Evolutionary conservation across 768 basidiomycete genomes (phyloP).

Genomic region (Xerocomellus intermedius): DNA sequence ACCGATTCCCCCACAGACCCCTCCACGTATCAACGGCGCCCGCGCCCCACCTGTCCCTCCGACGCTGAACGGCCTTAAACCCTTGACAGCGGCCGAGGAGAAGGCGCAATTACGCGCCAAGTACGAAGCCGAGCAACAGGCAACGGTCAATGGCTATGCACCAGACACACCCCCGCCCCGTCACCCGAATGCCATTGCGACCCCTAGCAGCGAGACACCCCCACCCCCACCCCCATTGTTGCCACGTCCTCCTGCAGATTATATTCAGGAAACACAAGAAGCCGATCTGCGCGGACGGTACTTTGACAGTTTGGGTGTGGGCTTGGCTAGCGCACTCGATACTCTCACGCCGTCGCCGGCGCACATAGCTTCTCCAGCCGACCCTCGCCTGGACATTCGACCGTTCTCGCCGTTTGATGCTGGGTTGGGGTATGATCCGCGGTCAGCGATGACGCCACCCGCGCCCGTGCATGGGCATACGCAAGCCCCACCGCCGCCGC

Average conservation of each 20-base stretch:
- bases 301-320: conserved; percentile 25
- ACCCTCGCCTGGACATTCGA: conserved; percentile 35
- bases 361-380: conserved; percentile 14
- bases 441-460: conserved; percentile 4
- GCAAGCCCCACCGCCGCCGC: conserved; percentile 10
- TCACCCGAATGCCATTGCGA: conserved; percentile 19
- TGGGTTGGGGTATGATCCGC: conserved; percentile 22
- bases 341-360: conserved; percentile 22
- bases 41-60: conserved; percentile 34
- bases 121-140: conserved; percentile 56
- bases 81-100: conserved; percentile 74
- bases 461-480: background rate
- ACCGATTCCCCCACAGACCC: conserved; percentile 20
- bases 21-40: conserved; percentile 24
- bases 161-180: background rate
- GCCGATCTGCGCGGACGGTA: conserved; percentile 60
- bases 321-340: conserved; percentile 34
- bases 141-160: conserved; percentile 25
- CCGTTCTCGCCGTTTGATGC: conserved; percentile 50
- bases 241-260: conserved; percentile 76
- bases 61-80: conserved; percentile 22
- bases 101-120: conserved; percentile 67
- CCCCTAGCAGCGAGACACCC: conserved; percentile 22
- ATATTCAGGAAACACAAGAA: conserved; percentile 79
- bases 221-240: conserved; percentile 76